Percentiles rank a stretch among this genome's conserved stretches.
Conservation (phyloP, 805 yeast genomes). For the Metschnikowia matae region DNA sequence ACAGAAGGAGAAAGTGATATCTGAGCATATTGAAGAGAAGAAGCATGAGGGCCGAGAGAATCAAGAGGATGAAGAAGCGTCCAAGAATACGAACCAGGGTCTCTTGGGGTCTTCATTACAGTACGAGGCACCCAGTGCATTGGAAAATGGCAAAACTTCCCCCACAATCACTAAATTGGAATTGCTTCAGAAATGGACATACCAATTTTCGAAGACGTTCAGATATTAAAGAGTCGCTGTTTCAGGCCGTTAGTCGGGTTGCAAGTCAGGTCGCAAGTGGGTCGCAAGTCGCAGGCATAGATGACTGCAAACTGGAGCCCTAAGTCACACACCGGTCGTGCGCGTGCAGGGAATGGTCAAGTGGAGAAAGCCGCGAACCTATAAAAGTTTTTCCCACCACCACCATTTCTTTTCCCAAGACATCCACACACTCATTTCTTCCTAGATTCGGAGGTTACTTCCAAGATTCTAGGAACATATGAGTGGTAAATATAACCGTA, state of each 20-base stretch:
- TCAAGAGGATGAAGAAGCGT: slow-evolving; percentile 19
- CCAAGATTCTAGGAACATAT: too few relatives aligned
- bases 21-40: slow-evolving; percentile 11
- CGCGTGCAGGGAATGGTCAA: neutral
- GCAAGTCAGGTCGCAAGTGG: too few relatives aligned
- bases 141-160: neutral
- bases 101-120: slow-evolving; percentile 9
- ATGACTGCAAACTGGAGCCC: neutral
- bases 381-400: neutral
- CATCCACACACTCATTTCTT: neutral
- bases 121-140: neutral
- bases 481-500: slow-evolving; percentile 2
- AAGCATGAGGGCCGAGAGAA: slow-evolving; percentile 6
- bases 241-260: too few relatives aligned
- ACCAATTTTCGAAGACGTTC: slow-evolving; percentile 4
- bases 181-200: slow-evolving; percentile 12
- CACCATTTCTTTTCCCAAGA: too few relatives aligned
- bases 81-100: slow-evolving; percentile 9
- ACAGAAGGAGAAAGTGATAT: slow-evolving; percentile 12
- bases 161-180: slow-evolving; percentile 4
- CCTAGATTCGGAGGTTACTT: neutral
- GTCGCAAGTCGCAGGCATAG: neutral
- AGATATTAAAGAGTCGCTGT: neutral
- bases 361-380: neutral
- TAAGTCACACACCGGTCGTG: neutral